phyloP scores from a whole-genome alignment of 2,329 filamentous ascomycete species.

The Pseudogymnoascus sp. region DNA sequence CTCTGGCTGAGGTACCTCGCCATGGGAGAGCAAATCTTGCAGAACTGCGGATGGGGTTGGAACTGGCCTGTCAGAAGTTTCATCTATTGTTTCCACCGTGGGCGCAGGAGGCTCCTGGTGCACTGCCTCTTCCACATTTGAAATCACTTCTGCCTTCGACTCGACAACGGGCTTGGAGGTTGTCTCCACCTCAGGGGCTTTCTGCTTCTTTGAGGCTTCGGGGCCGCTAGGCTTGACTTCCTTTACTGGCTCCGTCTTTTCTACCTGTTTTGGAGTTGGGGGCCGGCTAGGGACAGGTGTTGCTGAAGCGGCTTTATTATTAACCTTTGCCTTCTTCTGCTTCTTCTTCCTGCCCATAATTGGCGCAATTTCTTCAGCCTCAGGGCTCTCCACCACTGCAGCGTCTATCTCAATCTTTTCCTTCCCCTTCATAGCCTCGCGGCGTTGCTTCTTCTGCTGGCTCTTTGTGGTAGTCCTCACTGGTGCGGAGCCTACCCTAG shows the following conservation, averaged over 20 bases:
- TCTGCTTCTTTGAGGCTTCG: slow-evolving; percentile 12
- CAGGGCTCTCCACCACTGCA: slow-evolving; percentile 35
- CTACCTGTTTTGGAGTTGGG: slow-evolving; percentile 17
- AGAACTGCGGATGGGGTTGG: slow-evolving; percentile 31
- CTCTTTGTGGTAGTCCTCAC: slow-evolving; percentile 67
- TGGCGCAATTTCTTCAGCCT: slow-evolving; percentile 50
- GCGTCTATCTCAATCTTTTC: slow-evolving; percentile 46
- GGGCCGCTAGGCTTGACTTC: slow-evolving; percentile 6
- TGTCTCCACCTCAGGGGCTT: slow-evolving; percentile 15
- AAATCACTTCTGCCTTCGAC: slow-evolving; percentile 15
- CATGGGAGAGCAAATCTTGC: slow-evolving; percentile 31
- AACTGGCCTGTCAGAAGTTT: slow-evolving; percentile 24
- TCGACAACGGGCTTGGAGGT: slow-evolving; percentile 15
- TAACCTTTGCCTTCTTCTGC: slow-evolving; percentile 63
- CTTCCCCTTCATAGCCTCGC: slow-evolving; percentile 59
- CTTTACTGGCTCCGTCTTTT: slow-evolving; percentile 10
- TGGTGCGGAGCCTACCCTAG: slow-evolving; percentile 60
- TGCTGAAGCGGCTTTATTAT: slow-evolving; percentile 24
- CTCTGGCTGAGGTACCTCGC: slow-evolving; percentile 30
- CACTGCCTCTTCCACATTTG: slow-evolving; percentile 15
- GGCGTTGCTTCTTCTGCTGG: slow-evolving; percentile 68
- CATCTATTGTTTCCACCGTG: slow-evolving; percentile 21
- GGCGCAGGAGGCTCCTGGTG: slow-evolving; percentile 18
- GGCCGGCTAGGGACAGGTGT: slow-evolving; percentile 24
- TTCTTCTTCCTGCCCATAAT: slow-evolving; percentile 79